Percentiles rank a stretch among this genome's conserved stretches.
These are phyloP conservation scores for Russula brevipes DNA, from an alignment of 768 basidiomycete genomes.

Conservation along the genomic window DNA sequence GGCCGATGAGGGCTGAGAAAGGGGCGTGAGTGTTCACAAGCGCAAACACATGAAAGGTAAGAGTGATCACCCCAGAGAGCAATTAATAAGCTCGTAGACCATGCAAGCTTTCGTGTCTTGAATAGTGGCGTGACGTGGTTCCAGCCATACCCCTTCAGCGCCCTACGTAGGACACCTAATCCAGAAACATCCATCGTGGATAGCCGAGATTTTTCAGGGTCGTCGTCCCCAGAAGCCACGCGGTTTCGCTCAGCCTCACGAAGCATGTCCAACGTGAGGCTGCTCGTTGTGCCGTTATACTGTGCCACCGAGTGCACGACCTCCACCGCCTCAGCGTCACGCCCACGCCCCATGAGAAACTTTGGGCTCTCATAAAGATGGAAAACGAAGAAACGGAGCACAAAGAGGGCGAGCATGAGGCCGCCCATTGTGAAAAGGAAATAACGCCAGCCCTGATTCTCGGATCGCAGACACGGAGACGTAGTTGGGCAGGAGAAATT, in stretches of 20 bases:
- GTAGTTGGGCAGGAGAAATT: conserved; percentile 55
- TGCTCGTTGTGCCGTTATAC: conserved; percentile 50
- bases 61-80: conserved; percentile 43
- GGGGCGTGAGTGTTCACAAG: neutral
- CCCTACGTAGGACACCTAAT: conserved; percentile 37
- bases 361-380: conserved; percentile 65
- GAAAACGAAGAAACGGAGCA: conserved; percentile 62
- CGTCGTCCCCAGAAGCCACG: conserved; percentile 6
- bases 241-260: conserved; percentile 20
- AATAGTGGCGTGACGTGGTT: conserved; percentile 47
- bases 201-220: conserved; percentile 19
- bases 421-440: conserved; percentile 71
- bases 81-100: conserved; percentile 48
- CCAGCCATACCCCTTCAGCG: conserved; percentile 36
- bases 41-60: neutral
- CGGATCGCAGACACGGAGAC: conserved; percentile 39
- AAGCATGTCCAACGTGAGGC: conserved; percentile 50
- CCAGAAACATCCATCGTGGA: conserved; percentile 35
- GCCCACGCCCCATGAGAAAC: conserved; percentile 64
- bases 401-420: conserved; percentile 57
- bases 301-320: conserved; percentile 57
- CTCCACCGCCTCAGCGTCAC: conserved; percentile 55
- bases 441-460: conserved; percentile 73
- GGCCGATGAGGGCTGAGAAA: conserved; percentile 61
- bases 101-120: conserved; percentile 45